Evolutionary conservation across 805 yeast genomes (phyloP).

Genomic region (Saturnispora ahearnii): DNA sequence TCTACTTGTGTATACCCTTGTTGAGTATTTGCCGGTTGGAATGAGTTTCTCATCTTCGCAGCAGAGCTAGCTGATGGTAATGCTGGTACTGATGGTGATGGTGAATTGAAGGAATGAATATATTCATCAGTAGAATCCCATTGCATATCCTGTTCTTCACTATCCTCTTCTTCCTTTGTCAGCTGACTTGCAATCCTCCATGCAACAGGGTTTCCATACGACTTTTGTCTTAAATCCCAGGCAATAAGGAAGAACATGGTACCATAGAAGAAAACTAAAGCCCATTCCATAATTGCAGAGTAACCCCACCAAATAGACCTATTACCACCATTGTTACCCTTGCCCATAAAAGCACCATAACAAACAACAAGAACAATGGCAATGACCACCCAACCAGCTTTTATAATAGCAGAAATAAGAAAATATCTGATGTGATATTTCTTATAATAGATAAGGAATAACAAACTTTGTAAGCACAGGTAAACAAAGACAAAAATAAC

Average conservation of each 20-base stretch:
- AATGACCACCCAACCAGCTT: conserved; percentile 53
- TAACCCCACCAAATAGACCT: conserved; percentile 33
- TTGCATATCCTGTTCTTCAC: conserved; percentile 2
- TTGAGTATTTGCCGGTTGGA: neutral
- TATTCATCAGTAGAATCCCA: conserved; percentile 6
- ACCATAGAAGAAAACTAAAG: conserved; percentile 79
- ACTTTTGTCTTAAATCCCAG: conserved; percentile 43
- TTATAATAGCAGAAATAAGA: conserved; percentile 41
- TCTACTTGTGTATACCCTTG: neutral
- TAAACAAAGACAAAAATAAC: conserved; percentile 57
- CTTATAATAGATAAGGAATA: conserved; percentile 15
- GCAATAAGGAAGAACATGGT: conserved; percentile 52
- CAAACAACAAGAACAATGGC: conserved; percentile 63
- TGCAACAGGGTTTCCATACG: conserved; percentile 13
- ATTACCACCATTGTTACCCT: conserved; percentile 16
- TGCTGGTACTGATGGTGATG: neutral
- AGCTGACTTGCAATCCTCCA: conserved; percentile 5
- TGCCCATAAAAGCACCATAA: conserved; percentile 39
- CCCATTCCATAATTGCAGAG: conserved; percentile 76
- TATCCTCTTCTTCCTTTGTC: neutral
- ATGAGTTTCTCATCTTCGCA: neutral
- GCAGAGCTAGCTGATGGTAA: neutral
- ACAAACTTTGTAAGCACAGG: conserved; percentile 19
- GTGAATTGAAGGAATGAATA: neutral
- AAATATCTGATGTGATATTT: conserved; percentile 21